Evolutionary conservation across 768 basidiomycete genomes (phyloP), one percentile per base, ranked within the genome.

Genomic region (Thelephora ganbajun): DNA sequence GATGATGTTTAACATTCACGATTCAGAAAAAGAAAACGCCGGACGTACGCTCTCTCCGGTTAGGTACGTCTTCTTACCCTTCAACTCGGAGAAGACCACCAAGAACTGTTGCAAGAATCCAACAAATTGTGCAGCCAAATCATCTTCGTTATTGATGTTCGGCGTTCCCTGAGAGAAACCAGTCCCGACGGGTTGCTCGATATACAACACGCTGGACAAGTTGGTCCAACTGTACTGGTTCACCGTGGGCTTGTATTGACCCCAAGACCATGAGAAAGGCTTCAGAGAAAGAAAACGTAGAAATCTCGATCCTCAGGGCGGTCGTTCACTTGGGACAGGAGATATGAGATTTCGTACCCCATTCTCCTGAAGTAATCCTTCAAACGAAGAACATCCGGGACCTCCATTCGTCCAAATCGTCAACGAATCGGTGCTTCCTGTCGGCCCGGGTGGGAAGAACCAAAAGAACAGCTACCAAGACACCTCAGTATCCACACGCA

Each of bases 321-420:
- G n/a, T n/a, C n/a, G n/a, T n/a, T n/a, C n/a, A n/a, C n/a, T n/a
- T n/a, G n/a, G n/a, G n/a, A n/a, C n/a, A n/a, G n/a, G n/a, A n/a
- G n/a, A n/a, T n/a, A n/a, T n/a, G 12, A 14, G 12, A 14, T 16
- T 14, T 39, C 75, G 44, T 54, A 82, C 83, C 12, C 83, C 83
- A 52, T 84, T 84, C 57, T 86, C 84, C 58, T 85, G 79, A 2
- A 86, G 57, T 33, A 80, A 60, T 14, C 82, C 84, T 57, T 82
- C 77, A 0, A 86, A 64, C 1, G 82, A 81, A 11, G 80, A 83
- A 55, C 83, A 85, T 23, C 84, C 83, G 0, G 83, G 84, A 1
- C 84, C 83, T n/a, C 83, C 83, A 53, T 84, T 85, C 4, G 78
- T 82, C 83, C 83, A 86, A 61, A 85, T 82, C 30, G 86, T 79